Conservation (phyloP, 1,139 yeast genomes). For the Meyerozyma smithsonii region DNA sequence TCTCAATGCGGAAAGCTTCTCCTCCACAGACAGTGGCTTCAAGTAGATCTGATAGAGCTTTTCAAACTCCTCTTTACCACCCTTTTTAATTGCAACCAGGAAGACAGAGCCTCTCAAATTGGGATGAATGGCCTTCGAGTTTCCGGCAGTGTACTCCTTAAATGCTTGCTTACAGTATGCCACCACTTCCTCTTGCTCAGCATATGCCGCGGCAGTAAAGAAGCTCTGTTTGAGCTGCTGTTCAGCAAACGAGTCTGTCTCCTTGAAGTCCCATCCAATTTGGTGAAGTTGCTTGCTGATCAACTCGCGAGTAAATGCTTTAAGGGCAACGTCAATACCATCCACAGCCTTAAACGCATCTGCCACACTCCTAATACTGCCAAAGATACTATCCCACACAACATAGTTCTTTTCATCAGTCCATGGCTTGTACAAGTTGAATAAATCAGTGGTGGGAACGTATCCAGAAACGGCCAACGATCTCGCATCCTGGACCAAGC, state of each 20-base stretch:
- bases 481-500: slow-evolving; percentile 78
- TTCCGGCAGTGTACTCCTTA: slow-evolving; percentile 57
- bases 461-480: slow-evolving; percentile 72
- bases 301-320: slow-evolving; percentile 54
- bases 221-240: slow-evolving; percentile 74
- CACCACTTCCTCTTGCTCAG: slow-evolving; percentile 53
- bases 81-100: slow-evolving; percentile 60
- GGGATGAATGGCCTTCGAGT: slow-evolving; percentile 71
- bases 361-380: slow-evolving; percentile 50
- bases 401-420: slow-evolving; percentile 62
- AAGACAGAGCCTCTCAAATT: slow-evolving; percentile 73
- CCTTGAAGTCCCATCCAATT: slow-evolving; percentile 67
- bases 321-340: slow-evolving; percentile 50
- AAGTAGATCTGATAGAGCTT: slow-evolving; percentile 59
- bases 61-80: slow-evolving; percentile 61
- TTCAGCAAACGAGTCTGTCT: slow-evolving; percentile 60
- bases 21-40: slow-evolving; percentile 65
- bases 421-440: slow-evolving; percentile 66
- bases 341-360: slow-evolving; percentile 71
- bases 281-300: slow-evolving; percentile 53
- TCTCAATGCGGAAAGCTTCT: slow-evolving; percentile 70
- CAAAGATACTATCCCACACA: slow-evolving; percentile 72
- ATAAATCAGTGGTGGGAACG: slow-evolving; percentile 60
- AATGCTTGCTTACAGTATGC: slow-evolving; percentile 55
- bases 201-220: slow-evolving; percentile 62